Evolutionary conservation across 176 grass and related monocot species (phyloP).

Genomic region (Cenchrus fungigraminus): DNA sequence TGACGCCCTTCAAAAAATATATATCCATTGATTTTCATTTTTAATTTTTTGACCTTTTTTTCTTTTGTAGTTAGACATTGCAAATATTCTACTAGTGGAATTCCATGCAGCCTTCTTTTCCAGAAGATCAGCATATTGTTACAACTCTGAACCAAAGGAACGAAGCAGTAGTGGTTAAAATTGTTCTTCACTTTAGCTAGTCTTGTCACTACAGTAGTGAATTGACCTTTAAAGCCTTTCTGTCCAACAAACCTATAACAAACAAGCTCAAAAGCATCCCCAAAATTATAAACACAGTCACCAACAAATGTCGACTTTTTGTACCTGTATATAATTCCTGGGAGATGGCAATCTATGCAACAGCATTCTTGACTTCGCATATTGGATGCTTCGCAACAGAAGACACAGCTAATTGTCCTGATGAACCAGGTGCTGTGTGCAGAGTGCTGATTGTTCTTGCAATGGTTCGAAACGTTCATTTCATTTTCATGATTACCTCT

Average conservation of each 20-base stretch:
- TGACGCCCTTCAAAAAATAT: not conserved
- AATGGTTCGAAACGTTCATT: not conserved
- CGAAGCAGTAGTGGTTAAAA: constrained; percentile 16
- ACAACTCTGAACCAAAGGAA: not conserved
- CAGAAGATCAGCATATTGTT: constrained; percentile 9
- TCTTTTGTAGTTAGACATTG: not conserved
- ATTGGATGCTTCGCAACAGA: not conserved
- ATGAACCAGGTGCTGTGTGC: constrained; percentile 11
- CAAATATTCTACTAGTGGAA: constrained; percentile 12
- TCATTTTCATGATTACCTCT: not conserved
- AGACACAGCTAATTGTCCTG: not conserved
- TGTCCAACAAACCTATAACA: constrained; percentile 32
- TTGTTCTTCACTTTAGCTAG: not conserved
- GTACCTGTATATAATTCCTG: constrained; percentile 1
- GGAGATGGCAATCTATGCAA: constrained; percentile 23
- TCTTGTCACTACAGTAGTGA: not conserved
- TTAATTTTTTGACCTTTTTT: not conserved
- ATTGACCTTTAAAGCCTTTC: constrained; percentile 19
- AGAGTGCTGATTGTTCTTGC: not conserved
- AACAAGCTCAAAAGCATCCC: constrained; percentile 19
- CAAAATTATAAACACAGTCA: not conserved
- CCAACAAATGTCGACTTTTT: constrained; percentile 14
- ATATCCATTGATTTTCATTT: not conserved
- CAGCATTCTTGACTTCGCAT: not conserved
- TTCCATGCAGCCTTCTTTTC: constrained; percentile 5